Evolutionary conservation across 805 yeast species (phyloP).

Genomic region (Myxozyma monticola): DNA sequence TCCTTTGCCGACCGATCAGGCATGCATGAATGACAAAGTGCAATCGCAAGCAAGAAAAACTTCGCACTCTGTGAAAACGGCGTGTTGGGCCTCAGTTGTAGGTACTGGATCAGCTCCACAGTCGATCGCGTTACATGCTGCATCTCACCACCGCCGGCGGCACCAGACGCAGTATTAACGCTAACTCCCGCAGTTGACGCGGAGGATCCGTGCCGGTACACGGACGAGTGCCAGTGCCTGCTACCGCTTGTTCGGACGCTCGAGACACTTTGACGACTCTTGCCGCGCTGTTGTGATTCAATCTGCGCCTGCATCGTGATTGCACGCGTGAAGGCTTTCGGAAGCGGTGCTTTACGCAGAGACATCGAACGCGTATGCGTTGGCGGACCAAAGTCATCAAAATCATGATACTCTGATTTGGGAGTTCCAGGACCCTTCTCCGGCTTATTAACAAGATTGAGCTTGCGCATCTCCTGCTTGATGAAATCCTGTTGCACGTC

Average conservation of each 20-base stretch:
- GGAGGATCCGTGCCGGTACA: conserved; percentile 9
- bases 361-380: not conserved
- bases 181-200: not conserved
- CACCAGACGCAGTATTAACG: conserved; percentile 6
- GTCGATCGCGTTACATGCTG: conserved; percentile 46
- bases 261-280: conserved; percentile 4
- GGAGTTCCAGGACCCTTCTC: not conserved
- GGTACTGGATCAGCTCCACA: conserved; percentile 61
- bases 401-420: too few species aligned
- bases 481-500: conserved; percentile 47
- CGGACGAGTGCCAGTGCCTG: conserved; percentile 23
- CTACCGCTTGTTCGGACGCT: conserved; percentile 8
- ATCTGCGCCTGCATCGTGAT: conserved; percentile 14
- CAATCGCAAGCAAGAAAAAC: conserved; percentile 76
- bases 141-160: not conserved
- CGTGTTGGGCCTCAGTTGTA: conserved; percentile 71
- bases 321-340: conserved; percentile 18
- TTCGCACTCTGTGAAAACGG: conserved; percentile 69
- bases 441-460: not conserved
- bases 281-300: conserved; percentile 8
- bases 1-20: conserved; percentile 51
- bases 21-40: conserved; percentile 86
- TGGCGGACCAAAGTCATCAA: not conserved
- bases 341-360: conserved; percentile 9
- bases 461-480: conserved; percentile 6